phyloP scores from a whole-genome alignment of 495 filamentous ascomycete genomes.

The Hyaloscypha hepaticicola region DNA sequence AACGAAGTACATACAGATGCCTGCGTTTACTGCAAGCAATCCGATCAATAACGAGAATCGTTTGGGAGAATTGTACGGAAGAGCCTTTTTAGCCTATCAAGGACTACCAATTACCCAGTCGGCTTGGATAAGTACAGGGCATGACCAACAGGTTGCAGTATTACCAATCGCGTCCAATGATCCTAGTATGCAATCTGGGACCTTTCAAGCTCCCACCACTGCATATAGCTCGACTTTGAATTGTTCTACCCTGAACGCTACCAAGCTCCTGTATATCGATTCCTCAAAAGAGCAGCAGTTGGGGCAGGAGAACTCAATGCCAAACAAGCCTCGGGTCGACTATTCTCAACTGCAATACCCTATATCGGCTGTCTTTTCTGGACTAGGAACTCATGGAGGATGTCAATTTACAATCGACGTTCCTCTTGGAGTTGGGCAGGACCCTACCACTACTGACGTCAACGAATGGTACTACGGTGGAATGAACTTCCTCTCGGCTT shows the following conservation, averaged over 20 bases:
- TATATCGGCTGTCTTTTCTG: background rate
- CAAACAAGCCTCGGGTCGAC: background rate
- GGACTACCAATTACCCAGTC: background rate
- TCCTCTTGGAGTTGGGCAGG: background rate
- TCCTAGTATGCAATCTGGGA: background rate
- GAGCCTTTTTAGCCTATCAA: background rate
- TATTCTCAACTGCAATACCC: conserved; percentile 3
- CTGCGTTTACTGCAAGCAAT: background rate
- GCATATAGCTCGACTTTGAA: conserved; percentile 3
- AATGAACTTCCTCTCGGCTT: background rate
- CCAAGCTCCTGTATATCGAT: background rate
- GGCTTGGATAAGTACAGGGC: background rate
- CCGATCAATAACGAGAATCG: background rate
- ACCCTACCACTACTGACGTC: background rate
- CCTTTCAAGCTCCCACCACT: conserved; percentile 1
- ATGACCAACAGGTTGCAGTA: background rate
- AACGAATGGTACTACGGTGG: conserved; percentile 3
- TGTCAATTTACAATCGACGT: background rate
- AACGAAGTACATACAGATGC: conserved; percentile 1
- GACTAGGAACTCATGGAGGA: conserved; percentile 2
- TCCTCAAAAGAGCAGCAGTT: background rate
- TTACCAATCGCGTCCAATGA: background rate
- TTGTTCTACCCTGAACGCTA: background rate
- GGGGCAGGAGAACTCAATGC: background rate
- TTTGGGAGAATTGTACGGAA: background rate